Base-by-base conservation (phyloP, 2,329 filamentous ascomycete genomes). In the Stachybotrys elegans region DNA sequence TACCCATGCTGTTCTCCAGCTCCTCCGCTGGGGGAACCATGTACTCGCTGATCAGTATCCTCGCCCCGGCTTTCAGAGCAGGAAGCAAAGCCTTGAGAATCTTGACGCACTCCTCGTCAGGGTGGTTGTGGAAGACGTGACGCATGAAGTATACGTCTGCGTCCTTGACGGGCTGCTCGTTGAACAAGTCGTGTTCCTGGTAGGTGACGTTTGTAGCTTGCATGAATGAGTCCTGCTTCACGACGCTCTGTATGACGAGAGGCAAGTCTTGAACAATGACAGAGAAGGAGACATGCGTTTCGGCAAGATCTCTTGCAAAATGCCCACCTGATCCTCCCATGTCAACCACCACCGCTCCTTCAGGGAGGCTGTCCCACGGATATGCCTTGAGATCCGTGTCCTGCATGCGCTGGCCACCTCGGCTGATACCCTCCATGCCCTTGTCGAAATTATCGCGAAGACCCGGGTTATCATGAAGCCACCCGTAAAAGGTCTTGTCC, bases 111-210 rank as follows among this genome's bases (percentile, higher is more conserved):
- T 44, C 22, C 25, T n/a, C n/a, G 25, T 44, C 42, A 5, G 42
- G 25, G 31, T 34, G 37, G 23, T 44, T 31, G 22, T 40, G 38
- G 19, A 40, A 8, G 19, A 40, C n/a, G 31, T 22, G 37, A 19
- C 42, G 42, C n/a, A 44, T 38, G 14, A 44, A 46, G 40, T 51
- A 51, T 11, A 49, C 66, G 51, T 75, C 72, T 4, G 71, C 75
- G 4, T 55, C 65, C 34, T 65, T 57, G 14, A 73, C 61, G 0
- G 67, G 65, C 55, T 79, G 75, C 22, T 67, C 63, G 5, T 62
- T 58, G 56, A 77, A 75, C 51, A 79, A 75, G 51, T 76, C 68
- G 55, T 79, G 72, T 38, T 20, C 16, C 34, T 44, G 17, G 22
- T 16, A 37, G 35, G 12, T 39, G 9, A 29, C 25, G n/a, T 29